These are phyloP conservation scores for Bruguiera parviflora DNA, from an alignment of 345 rosid genomes.

Conservation along the genomic window DNA sequence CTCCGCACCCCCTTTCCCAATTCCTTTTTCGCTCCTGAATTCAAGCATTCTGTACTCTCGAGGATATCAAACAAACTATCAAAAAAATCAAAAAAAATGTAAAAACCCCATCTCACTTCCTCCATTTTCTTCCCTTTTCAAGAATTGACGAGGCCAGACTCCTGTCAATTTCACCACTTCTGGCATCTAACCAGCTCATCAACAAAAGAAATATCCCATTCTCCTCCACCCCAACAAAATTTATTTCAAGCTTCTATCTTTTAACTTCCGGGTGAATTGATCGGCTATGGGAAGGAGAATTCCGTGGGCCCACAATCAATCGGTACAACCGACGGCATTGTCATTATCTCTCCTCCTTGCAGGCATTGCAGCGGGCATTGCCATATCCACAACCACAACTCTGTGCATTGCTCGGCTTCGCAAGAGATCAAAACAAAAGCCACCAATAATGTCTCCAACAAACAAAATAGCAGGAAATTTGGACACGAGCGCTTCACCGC, in stretches of 20 bases:
- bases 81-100: no score
- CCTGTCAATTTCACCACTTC: background rate
- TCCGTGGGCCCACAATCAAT: constrained; percentile 14
- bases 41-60: constrained; percentile 19
- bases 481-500: background rate
- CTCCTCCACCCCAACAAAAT: background rate
- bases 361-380: constrained; percentile 30
- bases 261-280: background rate
- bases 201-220: background rate
- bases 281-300: constrained; percentile 40
- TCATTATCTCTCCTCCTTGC: constrained; percentile 23
- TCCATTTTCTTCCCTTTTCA: background rate
- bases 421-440: constrained; percentile 15
- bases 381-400: constrained; percentile 34
- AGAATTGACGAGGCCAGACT: background rate
- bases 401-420: constrained; percentile 42
- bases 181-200: background rate
- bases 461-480: background rate
- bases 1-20: constrained; percentile 22
- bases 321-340: background rate
- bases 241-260: background rate
- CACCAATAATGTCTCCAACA: background rate
- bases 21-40: constrained; percentile 19
- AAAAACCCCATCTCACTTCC: background rate
- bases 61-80: background rate